phyloP scores from a whole-genome alignment of 441 rosid species.

The Daphne laureola region DNA sequence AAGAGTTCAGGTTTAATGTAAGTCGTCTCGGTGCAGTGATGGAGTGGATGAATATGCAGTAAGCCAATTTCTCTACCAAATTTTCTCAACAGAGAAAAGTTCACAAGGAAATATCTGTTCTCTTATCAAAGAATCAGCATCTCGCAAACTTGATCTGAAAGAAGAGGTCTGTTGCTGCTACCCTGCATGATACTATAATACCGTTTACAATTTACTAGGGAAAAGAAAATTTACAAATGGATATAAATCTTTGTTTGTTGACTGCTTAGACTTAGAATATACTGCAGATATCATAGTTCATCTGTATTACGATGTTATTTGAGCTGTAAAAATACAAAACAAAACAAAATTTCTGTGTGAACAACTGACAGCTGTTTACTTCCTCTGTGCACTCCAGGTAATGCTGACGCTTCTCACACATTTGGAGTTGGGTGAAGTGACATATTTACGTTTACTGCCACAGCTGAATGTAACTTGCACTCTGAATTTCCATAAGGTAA shows the following conservation, averaged over 20 bases:
- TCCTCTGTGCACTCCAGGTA: conserved; percentile 48
- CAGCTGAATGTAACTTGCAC: conserved; percentile 65
- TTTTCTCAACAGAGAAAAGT: conserved; percentile 42
- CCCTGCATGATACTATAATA: conserved; percentile 12
- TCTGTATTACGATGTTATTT: not conserved
- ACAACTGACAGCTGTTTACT: not conserved
- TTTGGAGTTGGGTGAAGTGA: conserved; percentile 81
- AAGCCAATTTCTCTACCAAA: conserved; percentile 68
- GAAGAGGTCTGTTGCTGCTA: conserved; percentile 57
- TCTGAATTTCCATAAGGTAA: conserved; percentile 86
- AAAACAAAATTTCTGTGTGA: conserved; percentile 1
- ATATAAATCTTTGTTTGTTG: conserved; percentile 6
- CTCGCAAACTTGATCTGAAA: conserved; percentile 78
- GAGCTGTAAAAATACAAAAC: conserved; percentile 9
- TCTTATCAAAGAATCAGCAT: conserved; percentile 63
- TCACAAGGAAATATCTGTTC: conserved; percentile 48
- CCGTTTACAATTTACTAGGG: conserved; percentile 2
- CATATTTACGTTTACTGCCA: conserved; percentile 68
- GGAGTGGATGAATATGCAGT: conserved; percentile 89
- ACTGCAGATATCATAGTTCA: conserved; percentile 1
- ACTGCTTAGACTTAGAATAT: conserved; percentile 6
- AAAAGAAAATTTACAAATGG: not conserved
- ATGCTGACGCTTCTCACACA: conserved; percentile 83
- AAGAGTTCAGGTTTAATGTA: conserved; percentile 17
- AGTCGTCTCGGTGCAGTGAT: conserved; percentile 46